Base-by-base conservation (phyloP, 2,329 filamentous ascomycete species). In the Calonectria pteridis region DNA sequence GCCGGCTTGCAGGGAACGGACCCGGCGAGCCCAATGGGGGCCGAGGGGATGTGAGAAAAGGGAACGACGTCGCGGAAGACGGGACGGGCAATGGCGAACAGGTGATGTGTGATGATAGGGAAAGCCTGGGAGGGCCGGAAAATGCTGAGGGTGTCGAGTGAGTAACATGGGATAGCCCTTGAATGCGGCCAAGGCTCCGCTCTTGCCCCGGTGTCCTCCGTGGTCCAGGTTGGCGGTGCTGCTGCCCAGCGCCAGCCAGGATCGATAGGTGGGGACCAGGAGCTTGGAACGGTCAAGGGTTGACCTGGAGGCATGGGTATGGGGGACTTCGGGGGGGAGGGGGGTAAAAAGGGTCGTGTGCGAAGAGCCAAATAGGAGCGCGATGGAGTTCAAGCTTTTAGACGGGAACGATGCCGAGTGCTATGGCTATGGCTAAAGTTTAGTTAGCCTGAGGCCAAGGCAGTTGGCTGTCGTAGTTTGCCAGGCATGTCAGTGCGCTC, bases 191-290 rank as follows among this genome's bases (percentile, higher is more conserved):
- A 73, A 66, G 55, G 67, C 72, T 76, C 75, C 74, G 72, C 77
- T 67, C 67, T 69, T 50, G 65, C 70, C 76, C 77, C n/a, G n/a
- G n/a, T n/a, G n/a, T n/a, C n/a, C n/a, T n/a, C 77, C 77, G 78
- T 76, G 71, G 71, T 80, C 79, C 79, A 72, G 79, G 79, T 80
- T 79, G 74, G 79, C 74, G 79, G 78, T 64, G 79, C 78, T 77
- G 73, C 64, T 43, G 40, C 76, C 71, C 76, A 75, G 67, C 63
- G 72, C 46, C 50, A 37, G 75, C 78, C 76, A 80, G 77, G 78
- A 79, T 79, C 65, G 73, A 58, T 72, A 58, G 72, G 78, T 79
- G 77, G 78, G 64, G 73, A 71, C 62, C 69, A 74, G 72, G 64
- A 71, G 67, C 67, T 75, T 75, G 71, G 71, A 63, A 73, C 64